Evolutionary conservation across 805 yeast species (phyloP).

Genomic region (Kodamaea kaohsiungensis): DNA sequence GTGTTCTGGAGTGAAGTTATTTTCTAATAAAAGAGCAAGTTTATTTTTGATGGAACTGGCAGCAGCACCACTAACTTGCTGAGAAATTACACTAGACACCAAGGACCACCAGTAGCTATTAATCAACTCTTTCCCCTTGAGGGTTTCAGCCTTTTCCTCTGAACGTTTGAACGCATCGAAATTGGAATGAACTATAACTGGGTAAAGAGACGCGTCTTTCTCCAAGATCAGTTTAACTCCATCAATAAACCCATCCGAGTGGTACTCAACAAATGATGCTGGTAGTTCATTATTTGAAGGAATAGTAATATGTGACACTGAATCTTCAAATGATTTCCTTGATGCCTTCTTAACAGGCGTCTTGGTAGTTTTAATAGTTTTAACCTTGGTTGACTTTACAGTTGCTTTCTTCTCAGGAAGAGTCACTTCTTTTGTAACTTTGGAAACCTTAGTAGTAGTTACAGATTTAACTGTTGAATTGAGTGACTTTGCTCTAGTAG

Average conservation of each 20-base stretch:
- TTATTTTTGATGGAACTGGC: conserved; percentile 63
- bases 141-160: neutral
- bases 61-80: conserved; percentile 80
- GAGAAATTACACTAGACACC: conserved; percentile 54
- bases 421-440: neutral
- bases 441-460: neutral
- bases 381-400: neutral
- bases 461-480: neutral
- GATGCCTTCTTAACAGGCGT: conserved; percentile 6
- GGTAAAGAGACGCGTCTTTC: conserved; percentile 37
- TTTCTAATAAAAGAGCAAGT: conserved; percentile 38
- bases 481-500: neutral
- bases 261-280: conserved; percentile 26
- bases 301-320: conserved; percentile 9
- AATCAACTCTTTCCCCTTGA: conserved; percentile 20
- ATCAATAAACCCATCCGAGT: conserved; percentile 33
- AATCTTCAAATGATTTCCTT: conserved; percentile 10
- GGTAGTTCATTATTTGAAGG: conserved; percentile 22
- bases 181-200: conserved; percentile 28
- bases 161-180: conserved; percentile 24
- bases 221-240: conserved; percentile 32
- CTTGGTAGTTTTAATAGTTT: neutral
- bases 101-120: conserved; percentile 38
- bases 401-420: neutral
- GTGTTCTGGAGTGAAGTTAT: conserved; percentile 53